These are phyloP conservation scores for Sindora glabra DNA, from an alignment of 306 rosid genomes.

Conservation along the genomic window DNA sequence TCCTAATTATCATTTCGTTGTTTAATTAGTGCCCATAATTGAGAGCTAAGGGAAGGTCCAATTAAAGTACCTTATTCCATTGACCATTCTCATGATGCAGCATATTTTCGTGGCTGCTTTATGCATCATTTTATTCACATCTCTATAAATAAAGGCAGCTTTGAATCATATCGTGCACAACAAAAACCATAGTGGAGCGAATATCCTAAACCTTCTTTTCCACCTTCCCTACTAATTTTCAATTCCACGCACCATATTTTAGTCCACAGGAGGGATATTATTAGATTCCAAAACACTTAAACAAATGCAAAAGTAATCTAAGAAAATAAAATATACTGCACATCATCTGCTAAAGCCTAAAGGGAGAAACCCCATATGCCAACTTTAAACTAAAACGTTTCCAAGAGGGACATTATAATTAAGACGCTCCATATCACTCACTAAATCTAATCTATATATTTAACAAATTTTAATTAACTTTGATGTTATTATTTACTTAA, in stretches of 20 bases:
- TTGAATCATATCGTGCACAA: slow-evolving; percentile 22
- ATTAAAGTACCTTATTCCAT: slow-evolving; percentile 30
- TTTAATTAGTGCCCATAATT: slow-evolving; percentile 19
- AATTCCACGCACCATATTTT: slow-evolving; percentile 15
- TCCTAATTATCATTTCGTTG: slow-evolving; percentile 20
- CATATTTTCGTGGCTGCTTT: slow-evolving; percentile 21
- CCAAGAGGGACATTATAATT: too few species aligned
- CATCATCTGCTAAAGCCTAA: neutral
- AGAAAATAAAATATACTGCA: neutral
- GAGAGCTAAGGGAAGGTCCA: too few species aligned
- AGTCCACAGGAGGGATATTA: slow-evolving; percentile 12
- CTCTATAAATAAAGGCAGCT: slow-evolving; percentile 19
- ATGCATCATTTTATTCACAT: slow-evolving; percentile 20
- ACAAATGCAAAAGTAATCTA: neutral
- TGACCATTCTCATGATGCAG: slow-evolving; percentile 14
- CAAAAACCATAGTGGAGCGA: slow-evolving; percentile 23
- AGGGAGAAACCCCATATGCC: slow-evolving; percentile 3
- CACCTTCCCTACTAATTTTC: slow-evolving; percentile 17
- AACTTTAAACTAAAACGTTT: neutral
- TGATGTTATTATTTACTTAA: too few species aligned
- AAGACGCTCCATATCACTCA: too few species aligned
- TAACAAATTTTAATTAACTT: too few species aligned
- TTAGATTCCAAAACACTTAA: slow-evolving; percentile 36
- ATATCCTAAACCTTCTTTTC: slow-evolving; percentile 42
- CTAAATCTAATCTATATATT: too few species aligned